These are phyloP conservation scores for Pogostemon cablin DNA, from an alignment of 257 asterid species.

Conservation along the genomic window DNA sequence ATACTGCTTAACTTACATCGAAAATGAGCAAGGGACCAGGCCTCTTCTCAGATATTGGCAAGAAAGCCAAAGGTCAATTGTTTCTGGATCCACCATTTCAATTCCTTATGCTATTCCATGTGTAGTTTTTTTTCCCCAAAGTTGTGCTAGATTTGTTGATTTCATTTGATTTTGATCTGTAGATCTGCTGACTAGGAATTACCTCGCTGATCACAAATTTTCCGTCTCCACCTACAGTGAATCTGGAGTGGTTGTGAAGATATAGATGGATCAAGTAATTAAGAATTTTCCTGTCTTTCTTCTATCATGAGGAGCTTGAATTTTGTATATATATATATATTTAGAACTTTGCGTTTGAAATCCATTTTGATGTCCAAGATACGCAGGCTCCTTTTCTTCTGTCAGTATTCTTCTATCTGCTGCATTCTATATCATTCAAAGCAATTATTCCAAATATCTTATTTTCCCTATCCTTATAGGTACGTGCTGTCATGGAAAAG, in stretches of 20 bases:
- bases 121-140: neutral
- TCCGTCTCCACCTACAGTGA: no score
- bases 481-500: no score
- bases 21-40: conserved; percentile 97
- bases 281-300: conserved; percentile 20
- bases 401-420: no score
- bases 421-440: no score
- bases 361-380: no score
- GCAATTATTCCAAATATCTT: no score
- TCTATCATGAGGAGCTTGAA: no score
- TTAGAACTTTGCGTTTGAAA: no score
- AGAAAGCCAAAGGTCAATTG: conserved; percentile 75
- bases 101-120: neutral
- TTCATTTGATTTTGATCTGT: conserved; percentile 26
- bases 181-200: conserved; percentile 94
- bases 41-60: conserved; percentile 90
- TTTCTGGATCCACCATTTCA: conserved; percentile 17
- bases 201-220: neutral
- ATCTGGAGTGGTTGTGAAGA: conserved; percentile 57
- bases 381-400: no score
- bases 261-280: conserved; percentile 69
- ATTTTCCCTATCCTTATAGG: no score
- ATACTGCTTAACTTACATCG: neutral
- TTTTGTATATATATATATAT: no score
- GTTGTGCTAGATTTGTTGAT: neutral